A percentile compares a stretch with the other conserved stretches of the same genome.
phyloP scores from a whole-genome alignment of 192 early-diverging fungal genomes.

The Funneliformis mosseae region DNA sequence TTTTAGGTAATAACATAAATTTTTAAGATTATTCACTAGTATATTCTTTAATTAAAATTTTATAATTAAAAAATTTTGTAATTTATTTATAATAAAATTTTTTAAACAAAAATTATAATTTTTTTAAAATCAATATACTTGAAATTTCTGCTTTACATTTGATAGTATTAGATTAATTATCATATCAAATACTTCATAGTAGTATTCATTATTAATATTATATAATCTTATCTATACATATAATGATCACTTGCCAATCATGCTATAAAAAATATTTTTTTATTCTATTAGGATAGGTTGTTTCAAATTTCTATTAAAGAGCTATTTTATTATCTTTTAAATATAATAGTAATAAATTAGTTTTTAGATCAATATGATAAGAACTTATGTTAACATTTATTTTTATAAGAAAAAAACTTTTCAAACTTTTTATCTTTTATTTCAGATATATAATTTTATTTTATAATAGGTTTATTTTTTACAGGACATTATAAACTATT shows the following conservation, averaged over 20 bases:
- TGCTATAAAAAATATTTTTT: not conserved
- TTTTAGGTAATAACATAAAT: too few relatives aligned
- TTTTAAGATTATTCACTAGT: not conserved
- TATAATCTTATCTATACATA: constrained; percentile 3
- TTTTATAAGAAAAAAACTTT: not conserved
- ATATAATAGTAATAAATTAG: too few relatives aligned
- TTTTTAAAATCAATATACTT: too few relatives aligned
- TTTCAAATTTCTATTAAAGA: too few relatives aligned
- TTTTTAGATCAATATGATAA: too few relatives aligned
- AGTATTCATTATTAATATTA: not conserved
- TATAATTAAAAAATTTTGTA: too few relatives aligned
- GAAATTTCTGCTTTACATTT: not conserved
- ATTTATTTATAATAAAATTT: not conserved
- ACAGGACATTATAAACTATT: not conserved
- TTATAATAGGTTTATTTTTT: constrained; percentile 6
- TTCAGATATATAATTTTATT: not conserved
- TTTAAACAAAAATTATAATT: too few relatives aligned
- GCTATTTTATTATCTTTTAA: not conserved
- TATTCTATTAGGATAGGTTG: too few relatives aligned
- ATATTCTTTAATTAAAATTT: not conserved
- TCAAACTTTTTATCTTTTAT: not conserved
- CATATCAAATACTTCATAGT: not conserved
- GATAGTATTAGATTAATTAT: not conserved
- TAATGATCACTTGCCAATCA: not conserved
- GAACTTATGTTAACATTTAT: not conserved